Percentiles rank a stretch among this genome's conserved stretches.
These are phyloP conservation scores for Coemansia sp. DNA, from an alignment of 192 early-diverging fungal species.

Conservation along the genomic window DNA sequence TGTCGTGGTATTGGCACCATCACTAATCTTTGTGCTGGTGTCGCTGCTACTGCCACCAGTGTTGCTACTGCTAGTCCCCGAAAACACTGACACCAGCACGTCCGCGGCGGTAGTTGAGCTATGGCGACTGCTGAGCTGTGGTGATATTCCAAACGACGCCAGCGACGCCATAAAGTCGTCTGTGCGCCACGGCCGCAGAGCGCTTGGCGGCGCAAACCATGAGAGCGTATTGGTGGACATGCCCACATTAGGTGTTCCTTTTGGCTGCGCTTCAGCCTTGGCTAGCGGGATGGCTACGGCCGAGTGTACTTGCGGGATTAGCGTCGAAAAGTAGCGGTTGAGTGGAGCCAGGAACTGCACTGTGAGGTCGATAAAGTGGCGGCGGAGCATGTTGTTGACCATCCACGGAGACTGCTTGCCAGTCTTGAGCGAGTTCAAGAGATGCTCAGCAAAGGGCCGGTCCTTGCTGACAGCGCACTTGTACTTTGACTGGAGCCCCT, in stretches of 20 bases:
- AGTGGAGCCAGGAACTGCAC: conserved; percentile 95
- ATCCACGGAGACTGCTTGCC: conserved; percentile 73
- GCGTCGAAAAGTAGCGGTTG: conserved; percentile 88
- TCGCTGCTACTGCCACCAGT: conserved; percentile 15
- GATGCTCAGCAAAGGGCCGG: conserved; percentile 75
- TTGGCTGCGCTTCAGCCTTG: conserved; percentile 28
- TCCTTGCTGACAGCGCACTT: conserved; percentile 85
- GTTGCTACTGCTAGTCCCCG: conserved; percentile 25
- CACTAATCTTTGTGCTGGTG: neutral
- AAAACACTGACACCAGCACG: conserved; percentile 50
- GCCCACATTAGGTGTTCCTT: neutral
- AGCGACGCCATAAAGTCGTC: conserved; percentile 56
- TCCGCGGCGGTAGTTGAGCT: conserved; percentile 33
- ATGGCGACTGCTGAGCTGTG: conserved; percentile 44
- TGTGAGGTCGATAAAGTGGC: conserved; percentile 92
- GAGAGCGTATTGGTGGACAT: conserved; percentile 22
- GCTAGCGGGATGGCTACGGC: conserved; percentile 28
- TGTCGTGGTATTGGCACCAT: neutral
- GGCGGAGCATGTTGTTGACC: conserved; percentile 91
- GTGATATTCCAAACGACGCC: conserved; percentile 50
- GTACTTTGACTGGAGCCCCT: conserved; percentile 59
- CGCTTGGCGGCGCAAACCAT: conserved; percentile 39
- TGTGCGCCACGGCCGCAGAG: conserved; percentile 54
- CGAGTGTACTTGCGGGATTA: conserved; percentile 72
- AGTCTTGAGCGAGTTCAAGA: conserved; percentile 72